These are phyloP conservation scores for Parastagonospora avenae DNA, from an alignment of 2,329 filamentous ascomycete species.

Conservation along the genomic window DNA sequence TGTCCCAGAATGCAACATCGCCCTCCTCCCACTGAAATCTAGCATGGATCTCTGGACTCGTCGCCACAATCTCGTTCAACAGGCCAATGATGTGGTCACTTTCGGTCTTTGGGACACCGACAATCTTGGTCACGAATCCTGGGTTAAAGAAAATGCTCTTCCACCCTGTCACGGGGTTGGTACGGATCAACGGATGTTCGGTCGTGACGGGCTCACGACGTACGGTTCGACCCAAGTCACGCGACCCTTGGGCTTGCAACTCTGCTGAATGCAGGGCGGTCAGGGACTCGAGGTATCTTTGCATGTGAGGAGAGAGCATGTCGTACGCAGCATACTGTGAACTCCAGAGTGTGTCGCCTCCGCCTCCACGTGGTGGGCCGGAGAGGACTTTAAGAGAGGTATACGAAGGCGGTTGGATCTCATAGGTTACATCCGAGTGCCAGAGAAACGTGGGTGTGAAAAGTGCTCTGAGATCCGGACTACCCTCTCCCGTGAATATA, in stretches of 20 bases:
- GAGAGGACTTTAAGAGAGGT: slow-evolving; percentile 61
- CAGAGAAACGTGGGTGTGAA: slow-evolving; percentile 62
- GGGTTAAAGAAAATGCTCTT: slow-evolving; percentile 66
- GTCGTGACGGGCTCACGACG: slow-evolving; percentile 60
- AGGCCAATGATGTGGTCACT: slow-evolving; percentile 58
- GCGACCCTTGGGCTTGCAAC: slow-evolving; percentile 58
- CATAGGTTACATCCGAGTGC: slow-evolving; percentile 64
- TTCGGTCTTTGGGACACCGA: slow-evolving; percentile 63
- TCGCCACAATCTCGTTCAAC: slow-evolving; percentile 61
- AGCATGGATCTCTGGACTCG: slow-evolving; percentile 70
- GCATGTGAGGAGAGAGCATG: slow-evolving; percentile 60
- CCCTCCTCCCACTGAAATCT: slow-evolving; percentile 68
- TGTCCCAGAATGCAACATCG: slow-evolving; percentile 73
- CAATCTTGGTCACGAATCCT: slow-evolving; percentile 62
- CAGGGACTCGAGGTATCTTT: slow-evolving; percentile 63
- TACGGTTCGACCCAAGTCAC: slow-evolving; percentile 57
- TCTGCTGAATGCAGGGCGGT: slow-evolving; percentile 62
- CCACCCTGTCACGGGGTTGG: slow-evolving; percentile 67
- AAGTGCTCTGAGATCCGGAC: slow-evolving; percentile 58
- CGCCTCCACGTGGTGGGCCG: slow-evolving; percentile 60
- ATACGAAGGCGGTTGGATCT: slow-evolving; percentile 63
- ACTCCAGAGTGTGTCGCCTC: slow-evolving; percentile 63
- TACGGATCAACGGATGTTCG: slow-evolving; percentile 63
- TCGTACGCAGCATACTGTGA: slow-evolving; percentile 65
- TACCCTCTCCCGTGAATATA: slow-evolving; percentile 59